Percentiles rank a stretch among this genome's conserved stretches.
These are phyloP conservation scores for Lentinula edodes DNA, from an alignment of 768 basidiomycete genomes.

Conservation along the genomic window DNA sequence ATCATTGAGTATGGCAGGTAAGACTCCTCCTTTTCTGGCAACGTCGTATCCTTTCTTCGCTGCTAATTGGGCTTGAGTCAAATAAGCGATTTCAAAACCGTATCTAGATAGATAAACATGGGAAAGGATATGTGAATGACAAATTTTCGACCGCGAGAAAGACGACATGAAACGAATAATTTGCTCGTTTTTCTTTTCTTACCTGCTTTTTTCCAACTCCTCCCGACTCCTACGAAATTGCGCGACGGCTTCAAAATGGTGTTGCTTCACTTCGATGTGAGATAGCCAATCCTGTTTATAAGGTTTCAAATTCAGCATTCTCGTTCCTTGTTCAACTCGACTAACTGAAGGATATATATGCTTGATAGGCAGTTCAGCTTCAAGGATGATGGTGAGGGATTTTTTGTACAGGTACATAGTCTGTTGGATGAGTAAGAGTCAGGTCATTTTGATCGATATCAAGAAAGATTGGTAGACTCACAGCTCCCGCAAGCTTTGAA, in stretches of 20 bases:
- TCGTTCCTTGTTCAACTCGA: neutral
- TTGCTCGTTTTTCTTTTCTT: conserved; percentile 5
- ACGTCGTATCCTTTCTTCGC: conserved; percentile 68
- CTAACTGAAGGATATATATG: conserved; percentile 52
- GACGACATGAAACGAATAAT: too few species aligned
- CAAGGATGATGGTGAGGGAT: conserved; percentile 38
- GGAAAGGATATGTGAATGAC: too few species aligned
- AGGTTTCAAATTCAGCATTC: neutral
- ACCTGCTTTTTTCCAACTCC: conserved; percentile 76
- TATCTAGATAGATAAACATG: conserved; percentile 46
- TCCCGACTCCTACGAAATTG: conserved; percentile 87
- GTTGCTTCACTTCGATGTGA: conserved; percentile 76
- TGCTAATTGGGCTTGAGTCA: conserved; percentile 59
- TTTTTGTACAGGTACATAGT: conserved; percentile 61
- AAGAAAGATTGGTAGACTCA: conserved; percentile 20
- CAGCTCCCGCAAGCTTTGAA: conserved; percentile 77
- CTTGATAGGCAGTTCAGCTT: conserved; percentile 37
- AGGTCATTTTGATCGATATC: neutral
- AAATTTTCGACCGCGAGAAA: too few species aligned
- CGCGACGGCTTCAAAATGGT: conserved; percentile 86
- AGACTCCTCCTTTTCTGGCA: conserved; percentile 58
- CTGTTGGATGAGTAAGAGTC: conserved; percentile 22
- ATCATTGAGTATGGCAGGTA: conserved; percentile 66
- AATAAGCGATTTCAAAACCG: conserved; percentile 78
- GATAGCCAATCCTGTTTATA: conserved; percentile 62